phyloP scores from a whole-genome alignment of 2,329 filamentous ascomycete species.

The Amesomyces nigricolor region DNA sequence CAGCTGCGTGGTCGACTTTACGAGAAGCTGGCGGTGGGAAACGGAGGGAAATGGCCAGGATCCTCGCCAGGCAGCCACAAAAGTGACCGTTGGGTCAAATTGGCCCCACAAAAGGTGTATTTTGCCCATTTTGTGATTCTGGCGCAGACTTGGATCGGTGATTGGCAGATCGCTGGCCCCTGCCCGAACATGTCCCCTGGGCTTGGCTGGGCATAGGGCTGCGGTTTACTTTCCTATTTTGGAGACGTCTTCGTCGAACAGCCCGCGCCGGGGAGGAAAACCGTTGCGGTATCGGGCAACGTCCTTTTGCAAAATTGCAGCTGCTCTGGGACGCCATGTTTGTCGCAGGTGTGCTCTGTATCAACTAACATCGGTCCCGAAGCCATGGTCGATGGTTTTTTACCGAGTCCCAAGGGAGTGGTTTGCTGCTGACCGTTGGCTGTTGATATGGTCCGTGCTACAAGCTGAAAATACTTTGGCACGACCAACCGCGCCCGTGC shows the following conservation, averaged over 20 bases:
- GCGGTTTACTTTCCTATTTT: slow-evolving; percentile 3
- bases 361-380: too few relatives aligned
- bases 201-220: slow-evolving; percentile 11
- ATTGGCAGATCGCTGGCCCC: slow-evolving; percentile 1
- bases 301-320: too few relatives aligned
- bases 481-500: too few relatives aligned
- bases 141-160: not conserved
- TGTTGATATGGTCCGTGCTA: too few relatives aligned
- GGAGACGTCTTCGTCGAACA: not conserved
- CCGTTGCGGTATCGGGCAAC: too few relatives aligned
- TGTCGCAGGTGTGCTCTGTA: too few relatives aligned
- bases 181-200: not conserved
- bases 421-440: too few relatives aligned
- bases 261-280: too few relatives aligned
- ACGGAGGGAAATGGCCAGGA: not conserved
- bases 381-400: too few relatives aligned
- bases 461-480: too few relatives aligned
- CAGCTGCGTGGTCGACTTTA: slow-evolving; percentile 12
- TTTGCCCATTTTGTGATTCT: slow-evolving; percentile 10
- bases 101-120: slow-evolving; percentile 11
- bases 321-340: too few relatives aligned
- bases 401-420: too few relatives aligned
- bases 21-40: slow-evolving; percentile 8
- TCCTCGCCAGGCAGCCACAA: not conserved
- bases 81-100: slow-evolving; percentile 10